Percentiles rank a stretch among this genome's conserved stretches.
phyloP scores from a whole-genome alignment of 352 stramenopile species.

The Phytopythium helicoides region DNA sequence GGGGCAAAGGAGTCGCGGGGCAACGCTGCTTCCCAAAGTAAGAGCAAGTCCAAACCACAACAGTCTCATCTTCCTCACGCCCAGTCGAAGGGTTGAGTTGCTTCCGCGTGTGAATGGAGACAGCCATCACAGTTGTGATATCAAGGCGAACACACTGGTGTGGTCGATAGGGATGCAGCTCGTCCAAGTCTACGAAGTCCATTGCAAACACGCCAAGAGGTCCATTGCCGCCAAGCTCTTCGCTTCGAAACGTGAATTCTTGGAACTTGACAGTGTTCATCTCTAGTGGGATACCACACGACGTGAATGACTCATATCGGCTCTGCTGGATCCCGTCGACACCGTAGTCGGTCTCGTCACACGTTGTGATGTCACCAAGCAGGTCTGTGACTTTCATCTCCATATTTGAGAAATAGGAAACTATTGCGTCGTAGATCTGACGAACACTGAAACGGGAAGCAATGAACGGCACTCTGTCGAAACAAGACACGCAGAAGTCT shows the following conservation, averaged over 20 bases:
- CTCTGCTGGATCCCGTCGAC: constrained; percentile 39
- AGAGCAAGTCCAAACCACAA: constrained; percentile 28
- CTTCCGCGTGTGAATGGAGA: constrained; percentile 14
- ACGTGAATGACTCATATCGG: constrained; percentile 41
- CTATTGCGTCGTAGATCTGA: constrained; percentile 36
- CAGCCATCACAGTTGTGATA: constrained; percentile 20
- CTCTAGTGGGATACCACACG: constrained; percentile 27
- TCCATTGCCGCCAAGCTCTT: constrained; percentile 11
- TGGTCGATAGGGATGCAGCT: constrained; percentile 31
- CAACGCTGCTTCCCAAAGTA: constrained; percentile 24
- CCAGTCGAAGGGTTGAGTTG: constrained; percentile 6
- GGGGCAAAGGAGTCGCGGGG: constrained; percentile 15
- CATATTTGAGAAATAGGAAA: constrained; percentile 41
- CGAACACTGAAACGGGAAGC: constrained; percentile 15
- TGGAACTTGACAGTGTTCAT: constrained; percentile 3
- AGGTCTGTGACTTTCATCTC: constrained; percentile 37
- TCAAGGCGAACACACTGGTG: constrained; percentile 26
- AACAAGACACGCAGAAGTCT: constrained; percentile 39
- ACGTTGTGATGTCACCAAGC: constrained; percentile 32
- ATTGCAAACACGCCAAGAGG: constrained; percentile 21
- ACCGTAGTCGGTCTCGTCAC: constrained; percentile 34
- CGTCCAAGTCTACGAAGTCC: constrained; percentile 38
- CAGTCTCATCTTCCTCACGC: constrained; percentile 11
- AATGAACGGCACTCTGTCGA: constrained; percentile 44
- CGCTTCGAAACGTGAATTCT: constrained; percentile 20